A percentile compares a stretch with the other conserved stretches of the same genome.
These are phyloP conservation scores for Phytophthora palmivora DNA, from an alignment of 352 stramenopile species.

Conservation along the genomic window DNA sequence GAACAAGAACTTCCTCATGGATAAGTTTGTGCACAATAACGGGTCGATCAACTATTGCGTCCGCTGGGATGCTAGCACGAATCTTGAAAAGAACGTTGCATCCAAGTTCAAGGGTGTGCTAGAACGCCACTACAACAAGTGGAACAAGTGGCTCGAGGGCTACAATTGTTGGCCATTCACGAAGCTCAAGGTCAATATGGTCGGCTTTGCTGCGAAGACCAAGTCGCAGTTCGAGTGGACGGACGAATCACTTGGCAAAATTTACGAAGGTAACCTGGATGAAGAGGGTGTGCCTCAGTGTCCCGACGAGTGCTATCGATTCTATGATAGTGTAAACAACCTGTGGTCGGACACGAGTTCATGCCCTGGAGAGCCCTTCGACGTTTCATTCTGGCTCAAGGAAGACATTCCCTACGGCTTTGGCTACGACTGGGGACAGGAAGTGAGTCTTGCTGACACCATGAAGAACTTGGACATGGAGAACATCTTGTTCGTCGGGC, in stretches of 20 bases:
- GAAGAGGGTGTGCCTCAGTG: constrained; percentile 15
- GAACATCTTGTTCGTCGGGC: constrained; percentile 33
- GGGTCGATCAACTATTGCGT: constrained; percentile 36
- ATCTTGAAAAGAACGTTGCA: constrained; percentile 7
- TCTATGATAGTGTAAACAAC: constrained; percentile 26
- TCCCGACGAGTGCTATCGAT: constrained; percentile 28
- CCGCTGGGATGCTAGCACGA: constrained; percentile 19
- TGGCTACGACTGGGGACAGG: constrained; percentile 30
- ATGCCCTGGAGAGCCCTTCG: constrained; percentile 28
- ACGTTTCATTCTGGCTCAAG: constrained; percentile 37
- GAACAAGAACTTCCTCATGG: constrained; percentile 35
- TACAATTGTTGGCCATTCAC: constrained; percentile 38
- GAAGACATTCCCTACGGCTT: constrained; percentile 28
- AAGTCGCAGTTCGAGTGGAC: constrained; percentile 27
- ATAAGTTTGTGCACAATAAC: constrained; percentile 30
- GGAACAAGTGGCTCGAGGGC: constrained; percentile 33
- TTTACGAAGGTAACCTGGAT: constrained; percentile 17
- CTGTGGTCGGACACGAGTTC: constrained; percentile 30
- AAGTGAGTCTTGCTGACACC: constrained; percentile 32
- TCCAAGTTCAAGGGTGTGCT: constrained; percentile 17
- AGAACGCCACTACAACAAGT: constrained; percentile 30
- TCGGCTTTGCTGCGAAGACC: constrained; percentile 29
- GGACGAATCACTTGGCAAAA: constrained; percentile 14
- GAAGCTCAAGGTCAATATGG: constrained; percentile 31
- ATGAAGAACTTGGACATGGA: constrained; percentile 15